Base-by-base conservation (phyloP, 2,329 filamentous ascomycete species). In the Dothistroma septosporum region DNA sequence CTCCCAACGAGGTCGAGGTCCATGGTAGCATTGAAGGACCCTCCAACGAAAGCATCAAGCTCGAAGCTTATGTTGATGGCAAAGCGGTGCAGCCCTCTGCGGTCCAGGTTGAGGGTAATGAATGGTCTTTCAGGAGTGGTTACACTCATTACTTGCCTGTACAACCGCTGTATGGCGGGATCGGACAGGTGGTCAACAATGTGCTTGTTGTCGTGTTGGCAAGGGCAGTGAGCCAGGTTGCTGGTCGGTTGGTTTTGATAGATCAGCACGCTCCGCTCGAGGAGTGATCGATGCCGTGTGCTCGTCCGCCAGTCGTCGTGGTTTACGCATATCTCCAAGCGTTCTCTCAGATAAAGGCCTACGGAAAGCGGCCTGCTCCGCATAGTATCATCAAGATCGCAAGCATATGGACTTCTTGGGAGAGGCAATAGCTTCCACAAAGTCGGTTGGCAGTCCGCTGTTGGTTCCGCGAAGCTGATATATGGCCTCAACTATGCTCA, bases 111-210 rank as follows among this genome's bases (percentile, higher is more conserved):
- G 16, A 53, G 11, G 50, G 24, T 12, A 53, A 48, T 21, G 16
- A 7, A 1, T 70, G 65, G 64, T 59, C 58, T 2, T n/a, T 66
- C 7, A 60, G 59, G 46, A 31, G 58, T 10, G 32, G 59, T 1
- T 63, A 64, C 57, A 60, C 57, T 19, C 61, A 59, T 5, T 71
- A 68, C 58, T 44, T 59, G 46, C 68, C 70, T 4, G 44, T 59
- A 14, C 64, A 61, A 53, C 60, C 67, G 4, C 41, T 69, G n/a
- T 72, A 70, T 50, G 69, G 70, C 11, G 70, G 69, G 11, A 61
- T 67, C 14, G 67, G 68, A 6, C n/a, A 35, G 37, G 50, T 67
- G 14, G 68, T 70, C 47, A 61, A 63, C n/a, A 70, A 69, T 31
- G 58, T 69, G 12, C 53, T 67, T 12, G 54, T 69, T 14, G 52